phyloP scores from a whole-genome alignment of 1,139 yeast species.

The Kodamaea derodonti region DNA sequence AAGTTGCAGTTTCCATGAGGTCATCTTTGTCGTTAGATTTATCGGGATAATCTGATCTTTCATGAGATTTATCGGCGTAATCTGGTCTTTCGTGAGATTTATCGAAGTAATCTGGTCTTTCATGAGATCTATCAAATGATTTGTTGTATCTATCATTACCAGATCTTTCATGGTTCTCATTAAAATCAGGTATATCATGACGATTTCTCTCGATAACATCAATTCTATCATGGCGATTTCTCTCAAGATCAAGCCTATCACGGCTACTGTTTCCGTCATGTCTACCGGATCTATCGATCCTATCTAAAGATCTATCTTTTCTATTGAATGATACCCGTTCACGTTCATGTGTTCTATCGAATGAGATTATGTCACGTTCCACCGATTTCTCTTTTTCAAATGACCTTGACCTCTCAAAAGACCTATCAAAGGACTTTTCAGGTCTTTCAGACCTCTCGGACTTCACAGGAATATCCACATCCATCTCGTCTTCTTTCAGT shows the following conservation, averaged over 20 bases:
- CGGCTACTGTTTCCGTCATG: not conserved
- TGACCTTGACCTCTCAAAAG: slow-evolving; percentile 2
- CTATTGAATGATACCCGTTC: too few relatives aligned
- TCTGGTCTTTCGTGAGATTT: not conserved
- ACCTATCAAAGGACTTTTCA: slow-evolving; percentile 1
- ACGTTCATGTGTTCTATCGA: too few relatives aligned
- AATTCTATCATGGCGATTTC: not conserved
- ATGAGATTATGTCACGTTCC: not conserved
- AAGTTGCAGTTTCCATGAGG: slow-evolving; percentile 8
- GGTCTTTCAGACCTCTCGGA: slow-evolving; percentile 6
- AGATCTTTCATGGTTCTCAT: not conserved
- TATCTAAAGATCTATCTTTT: not conserved
- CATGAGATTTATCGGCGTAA: not conserved
- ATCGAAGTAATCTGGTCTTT: not conserved
- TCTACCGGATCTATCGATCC: not conserved
- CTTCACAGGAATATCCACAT: not conserved
- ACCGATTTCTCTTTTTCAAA: not conserved
- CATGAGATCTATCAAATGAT: not conserved
- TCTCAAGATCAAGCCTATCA: not conserved
- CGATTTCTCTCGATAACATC: not conserved
- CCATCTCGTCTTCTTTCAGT: slow-evolving; percentile 8
- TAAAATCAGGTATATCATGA: not conserved
- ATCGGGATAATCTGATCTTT: not conserved
- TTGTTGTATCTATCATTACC: not conserved
- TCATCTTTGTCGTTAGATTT: slow-evolving; percentile 10